Evolutionary conservation across 2,329 filamentous ascomycete genomes (phyloP), one percentile per base, ranked within the genome.

Genomic region (Sclerotinia sclerotiorum): DNA sequence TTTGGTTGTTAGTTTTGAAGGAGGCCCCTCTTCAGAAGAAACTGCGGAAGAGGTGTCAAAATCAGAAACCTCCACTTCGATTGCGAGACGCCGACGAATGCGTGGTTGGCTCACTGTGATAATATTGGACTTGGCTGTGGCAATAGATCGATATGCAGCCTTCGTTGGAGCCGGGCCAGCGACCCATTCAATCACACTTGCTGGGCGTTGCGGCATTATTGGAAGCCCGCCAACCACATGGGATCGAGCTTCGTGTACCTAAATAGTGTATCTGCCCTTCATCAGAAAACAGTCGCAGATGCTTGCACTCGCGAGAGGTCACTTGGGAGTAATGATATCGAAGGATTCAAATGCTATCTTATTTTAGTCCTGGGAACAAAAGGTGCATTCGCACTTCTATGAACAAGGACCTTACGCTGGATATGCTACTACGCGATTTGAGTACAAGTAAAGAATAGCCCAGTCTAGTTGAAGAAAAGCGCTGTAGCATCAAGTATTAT

Each of bases 21-120:
- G 52, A 8, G 27, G 21, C 27, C 44, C 49, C 55, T 65, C 62
- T 6, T 65, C 62, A 2, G 48, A 52, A 65, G 35, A 32, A 5
- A 6, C 17, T 24, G 49, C 48, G 24, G 62, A 55, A 55, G 49
- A 49, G 27, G 15, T 29, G 21, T 49, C 60, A 13, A 29, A 29
- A n/a, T 65, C 62, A 55, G 62, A 65, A 44, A 55, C n/a, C 21
- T 55, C 62, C 2, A 65, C 62, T 32, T 54, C 62, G 24, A 65
- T 44, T 42, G 39, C 48, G 2, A 65, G 17, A 17, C 32, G 62
- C 27, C 62, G 62, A 3, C 46, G 60, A 8, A 39, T 62, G 27
- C 4, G 60, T 17, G 46, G 46, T 24, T 21, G 60, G n/a, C 60
- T 62, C 32, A 13, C 60, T 39, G 2, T n/a, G 17, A 19, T 3